Base-by-base conservation (phyloP, 495 filamentous ascomycete species). In the Trichoderma reesei region DNA sequence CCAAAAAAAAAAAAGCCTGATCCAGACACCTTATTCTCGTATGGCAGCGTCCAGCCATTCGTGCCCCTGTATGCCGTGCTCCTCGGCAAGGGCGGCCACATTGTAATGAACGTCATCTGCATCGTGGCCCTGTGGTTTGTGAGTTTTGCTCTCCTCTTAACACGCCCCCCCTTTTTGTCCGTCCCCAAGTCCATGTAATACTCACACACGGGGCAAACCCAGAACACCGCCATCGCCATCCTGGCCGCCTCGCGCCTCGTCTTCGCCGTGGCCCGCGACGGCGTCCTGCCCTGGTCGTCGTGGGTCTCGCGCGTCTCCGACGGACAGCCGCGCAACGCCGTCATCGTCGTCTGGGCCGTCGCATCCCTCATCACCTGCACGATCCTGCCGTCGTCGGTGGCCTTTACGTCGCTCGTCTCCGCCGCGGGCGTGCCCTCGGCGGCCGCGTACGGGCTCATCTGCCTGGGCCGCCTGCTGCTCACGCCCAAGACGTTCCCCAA, bases 351-450 rank as follows among this genome's bases (percentile, higher is more conserved):
- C 51, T 56, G 51, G 51, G 51, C 34, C 51, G 51, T 56, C 31
- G 20, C 51, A 2, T 56, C 51, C 51, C 31, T 56, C 63, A 76
- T 88, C 0, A 80, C 82, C 0, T 75, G 88, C 20, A 85, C 85
- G 18, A 84, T 80, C 9, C 79, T 88, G 0, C 86, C 86, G 13
- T 82, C 78, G 7, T 72, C 73, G 0, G 85, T 87, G 14, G 86
- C 83, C 33, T 90, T 84, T 14, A 56, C 51, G 3, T 56, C 51
- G 7, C 51, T 56, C 11, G 51, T 56, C 7, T 56, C 51, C 9
- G 51, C 51, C 51, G 51, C 51, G 1, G 51, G 51, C 34, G 51
- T 56, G 9, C 51, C 51, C 51, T 56, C 51, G 1, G 51, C 51
- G 7, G 51, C 51, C 9, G 51, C 51, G 62, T 90, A 89, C 70